Evolutionary conservation across 2,329 filamentous ascomycete genomes (phyloP).

Genomic region (Xylaria sp.): DNA sequence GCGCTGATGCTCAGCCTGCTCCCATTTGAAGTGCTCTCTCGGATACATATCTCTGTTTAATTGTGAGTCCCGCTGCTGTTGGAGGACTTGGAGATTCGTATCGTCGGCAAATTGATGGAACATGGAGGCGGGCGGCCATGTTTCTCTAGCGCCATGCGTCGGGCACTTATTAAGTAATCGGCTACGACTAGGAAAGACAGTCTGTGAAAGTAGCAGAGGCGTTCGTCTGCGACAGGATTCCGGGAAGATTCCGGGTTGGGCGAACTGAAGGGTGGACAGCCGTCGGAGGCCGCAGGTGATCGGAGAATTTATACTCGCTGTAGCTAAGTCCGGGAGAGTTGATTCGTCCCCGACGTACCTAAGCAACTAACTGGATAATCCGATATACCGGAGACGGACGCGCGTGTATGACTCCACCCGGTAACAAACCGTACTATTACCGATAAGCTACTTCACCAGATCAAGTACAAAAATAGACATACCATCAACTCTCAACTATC

Average conservation of each 20-base stretch:
- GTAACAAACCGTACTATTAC: background rate
- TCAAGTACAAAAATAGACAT: background rate
- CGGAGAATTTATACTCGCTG: too few relatives aligned
- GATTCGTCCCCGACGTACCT: too few relatives aligned
- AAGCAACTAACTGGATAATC: too few relatives aligned
- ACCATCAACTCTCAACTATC: background rate
- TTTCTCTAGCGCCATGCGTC: too few relatives aligned
- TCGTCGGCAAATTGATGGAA: too few relatives aligned
- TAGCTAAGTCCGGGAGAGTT: too few relatives aligned
- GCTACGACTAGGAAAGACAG: background rate
- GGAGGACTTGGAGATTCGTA: too few relatives aligned
- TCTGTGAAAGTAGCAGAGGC: background rate
- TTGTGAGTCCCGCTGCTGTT: too few relatives aligned
- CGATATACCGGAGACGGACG: background rate
- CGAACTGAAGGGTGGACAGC: slow-evolving; percentile 8
- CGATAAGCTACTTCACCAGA: background rate
- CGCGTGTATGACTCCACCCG: background rate
- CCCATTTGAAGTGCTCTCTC: too few relatives aligned
- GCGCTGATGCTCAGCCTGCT: too few relatives aligned
- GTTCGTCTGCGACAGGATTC: background rate
- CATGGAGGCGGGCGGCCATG: too few relatives aligned
- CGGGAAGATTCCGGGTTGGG: background rate
- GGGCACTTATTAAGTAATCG: background rate
- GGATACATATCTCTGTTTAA: too few relatives aligned
- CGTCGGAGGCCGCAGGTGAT: slow-evolving; percentile 37